Percentiles rank a stretch among this genome's conserved stretches.
phyloP scores from a whole-genome alignment of 306 rosid genomes.

The Fagus sylvatica region DNA sequence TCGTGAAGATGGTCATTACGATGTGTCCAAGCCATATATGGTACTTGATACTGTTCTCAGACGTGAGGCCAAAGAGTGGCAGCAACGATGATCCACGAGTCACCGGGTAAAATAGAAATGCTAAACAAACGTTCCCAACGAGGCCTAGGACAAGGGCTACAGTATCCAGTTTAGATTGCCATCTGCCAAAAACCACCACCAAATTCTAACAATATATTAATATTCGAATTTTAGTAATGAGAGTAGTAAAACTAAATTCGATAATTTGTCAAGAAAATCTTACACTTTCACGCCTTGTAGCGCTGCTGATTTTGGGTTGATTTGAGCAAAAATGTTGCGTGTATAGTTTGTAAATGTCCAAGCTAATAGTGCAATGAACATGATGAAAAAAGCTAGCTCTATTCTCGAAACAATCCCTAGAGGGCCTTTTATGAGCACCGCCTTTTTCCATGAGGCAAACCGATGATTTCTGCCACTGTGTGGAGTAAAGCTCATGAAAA shows the following conservation, averaged over 20 bases:
- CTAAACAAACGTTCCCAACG: slow-evolving; percentile 59
- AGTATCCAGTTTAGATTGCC: slow-evolving; percentile 51
- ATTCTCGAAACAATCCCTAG: slow-evolving; percentile 73
- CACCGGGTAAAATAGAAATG: slow-evolving; percentile 69
- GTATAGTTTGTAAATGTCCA: slow-evolving; percentile 56
- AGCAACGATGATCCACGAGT: slow-evolving; percentile 76
- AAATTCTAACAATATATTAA: neutral
- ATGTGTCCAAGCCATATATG: slow-evolving; percentile 83
- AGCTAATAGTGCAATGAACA: slow-evolving; percentile 65
- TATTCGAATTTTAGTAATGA: no score
- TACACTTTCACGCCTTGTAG: slow-evolving; percentile 48
- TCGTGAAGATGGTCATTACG: slow-evolving; percentile 60
- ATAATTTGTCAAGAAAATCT: slow-evolving; percentile 12
- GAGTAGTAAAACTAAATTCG: neutral
- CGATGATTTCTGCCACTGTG: slow-evolving; percentile 16
- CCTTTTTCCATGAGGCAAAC: slow-evolving; percentile 43
- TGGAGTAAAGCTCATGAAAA: neutral
- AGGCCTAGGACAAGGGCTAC: slow-evolving; percentile 46
- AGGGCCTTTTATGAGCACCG: slow-evolving; percentile 67
- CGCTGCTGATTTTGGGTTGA: slow-evolving; percentile 45
- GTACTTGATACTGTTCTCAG: slow-evolving; percentile 71
- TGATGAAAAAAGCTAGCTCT: slow-evolving; percentile 54
- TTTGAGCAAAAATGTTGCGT: slow-evolving; percentile 26
- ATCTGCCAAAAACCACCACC: slow-evolving; percentile 38
- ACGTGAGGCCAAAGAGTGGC: slow-evolving; percentile 62